These are phyloP conservation scores for Sporisorium iseilematis-ciliati DNA, from an alignment of 1,284 basidiomycete species.

Conservation along the genomic window DNA sequence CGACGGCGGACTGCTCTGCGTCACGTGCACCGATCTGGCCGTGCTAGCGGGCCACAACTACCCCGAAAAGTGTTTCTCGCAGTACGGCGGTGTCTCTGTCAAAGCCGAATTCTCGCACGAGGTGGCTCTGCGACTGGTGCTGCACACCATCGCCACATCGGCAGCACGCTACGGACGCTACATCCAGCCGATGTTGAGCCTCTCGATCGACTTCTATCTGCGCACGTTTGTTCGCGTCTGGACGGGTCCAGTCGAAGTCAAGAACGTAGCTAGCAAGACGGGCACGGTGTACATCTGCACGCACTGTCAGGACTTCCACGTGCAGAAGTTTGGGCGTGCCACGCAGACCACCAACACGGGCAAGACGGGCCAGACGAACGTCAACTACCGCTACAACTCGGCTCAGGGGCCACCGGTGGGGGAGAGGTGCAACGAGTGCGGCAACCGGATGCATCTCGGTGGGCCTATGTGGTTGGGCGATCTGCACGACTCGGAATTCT, in stretches of 20 bases:
- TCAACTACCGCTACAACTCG: constrained; percentile 76
- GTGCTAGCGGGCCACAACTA: constrained; percentile 94
- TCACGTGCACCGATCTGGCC: constrained; percentile 95
- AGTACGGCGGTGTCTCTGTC: constrained; percentile 90
- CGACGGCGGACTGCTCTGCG: constrained; percentile 85
- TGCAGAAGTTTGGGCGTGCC: constrained; percentile 58
- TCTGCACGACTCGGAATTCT: constrained; percentile 83
- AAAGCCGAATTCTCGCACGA: constrained; percentile 91
- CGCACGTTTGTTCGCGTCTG: constrained; percentile 88
- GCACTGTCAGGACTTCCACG: constrained; percentile 59
- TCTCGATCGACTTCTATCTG: constrained; percentile 98
- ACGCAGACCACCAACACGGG: constrained; percentile 36
- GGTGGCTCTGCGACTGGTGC: constrained; percentile 77
- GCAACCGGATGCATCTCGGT: constrained; percentile 73
- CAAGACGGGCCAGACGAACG: constrained; percentile 51
- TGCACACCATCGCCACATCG: constrained; percentile 85
- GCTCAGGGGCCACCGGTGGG: constrained; percentile 77
- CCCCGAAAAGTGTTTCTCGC: constrained; percentile 78
- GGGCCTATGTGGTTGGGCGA: constrained; percentile 97
- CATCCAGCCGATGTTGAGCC: constrained; percentile 88
- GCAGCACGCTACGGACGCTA: constrained; percentile 92
- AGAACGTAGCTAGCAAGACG: constrained; percentile 74
- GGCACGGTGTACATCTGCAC: constrained; percentile 65
- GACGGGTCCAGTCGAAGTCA: constrained; percentile 85
- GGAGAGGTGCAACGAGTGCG: constrained; percentile 84